Percentiles rank a stretch among this genome's conserved stretches.
Evolutionary conservation across 495 filamentous ascomycete genomes (phyloP).

Genomic region (Talaromyces thailandensis): DNA sequence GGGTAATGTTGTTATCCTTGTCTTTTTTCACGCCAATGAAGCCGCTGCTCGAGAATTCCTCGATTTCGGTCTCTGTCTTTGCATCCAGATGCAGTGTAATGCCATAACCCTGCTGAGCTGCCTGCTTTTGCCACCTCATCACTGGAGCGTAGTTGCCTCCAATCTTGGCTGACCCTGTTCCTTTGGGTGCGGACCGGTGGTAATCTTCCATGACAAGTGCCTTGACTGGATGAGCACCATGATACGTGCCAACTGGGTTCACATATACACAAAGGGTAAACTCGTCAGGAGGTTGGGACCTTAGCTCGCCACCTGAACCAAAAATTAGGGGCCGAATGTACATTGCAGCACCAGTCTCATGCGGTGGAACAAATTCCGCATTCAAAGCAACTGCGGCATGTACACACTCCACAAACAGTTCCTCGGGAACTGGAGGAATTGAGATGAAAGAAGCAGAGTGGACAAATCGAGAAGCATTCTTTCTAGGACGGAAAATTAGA

Average conservation of each 20-base stretch:
- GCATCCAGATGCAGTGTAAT: conserved; percentile 86
- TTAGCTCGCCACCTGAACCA: conserved; percentile 69
- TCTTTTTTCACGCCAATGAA: conserved; percentile 62
- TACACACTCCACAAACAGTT: conserved; percentile 62
- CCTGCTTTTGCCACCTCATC: conserved; percentile 66
- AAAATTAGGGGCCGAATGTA: conserved; percentile 82
- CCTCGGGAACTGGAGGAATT: conserved; percentile 63
- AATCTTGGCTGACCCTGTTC: conserved; percentile 64
- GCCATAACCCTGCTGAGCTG: conserved; percentile 60
- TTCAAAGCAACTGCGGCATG: conserved; percentile 72
- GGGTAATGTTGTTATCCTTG: conserved; percentile 10
- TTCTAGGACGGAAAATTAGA: conserved; percentile 68
- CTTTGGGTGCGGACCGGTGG: conserved; percentile 64
- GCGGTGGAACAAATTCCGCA: conserved; percentile 79
- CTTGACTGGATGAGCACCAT: conserved; percentile 71
- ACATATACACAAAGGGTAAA: conserved; percentile 82
- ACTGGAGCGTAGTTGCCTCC: conserved; percentile 79
- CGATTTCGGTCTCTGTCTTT: conserved; percentile 63
- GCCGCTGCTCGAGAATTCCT: conserved; percentile 82
- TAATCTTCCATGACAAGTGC: conserved; percentile 70
- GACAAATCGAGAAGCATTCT: conserved; percentile 73
- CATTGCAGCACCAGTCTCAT: conserved; percentile 73
- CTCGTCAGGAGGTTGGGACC: conserved; percentile 72
- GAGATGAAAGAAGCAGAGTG: conserved; percentile 68
- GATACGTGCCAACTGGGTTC: conserved; percentile 79